Base-by-base conservation (phyloP, 192 early-diverging fungal species). In the Coemansia sp. region DNA sequence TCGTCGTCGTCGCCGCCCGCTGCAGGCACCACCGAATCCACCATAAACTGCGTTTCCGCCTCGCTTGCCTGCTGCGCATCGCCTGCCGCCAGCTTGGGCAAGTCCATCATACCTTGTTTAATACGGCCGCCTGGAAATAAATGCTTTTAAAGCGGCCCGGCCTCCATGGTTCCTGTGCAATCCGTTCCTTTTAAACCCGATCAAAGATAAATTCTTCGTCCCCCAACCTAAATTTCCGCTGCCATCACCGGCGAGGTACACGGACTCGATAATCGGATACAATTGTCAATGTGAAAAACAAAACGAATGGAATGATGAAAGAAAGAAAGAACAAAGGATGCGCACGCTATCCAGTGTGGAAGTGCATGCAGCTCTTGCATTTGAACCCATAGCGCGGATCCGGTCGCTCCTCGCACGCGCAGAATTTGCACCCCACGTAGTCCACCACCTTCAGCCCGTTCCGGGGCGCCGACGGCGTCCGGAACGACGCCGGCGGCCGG, bases 301-400 rank as follows among this genome's bases (percentile, higher is more conserved):
- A n/a, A n/a, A n/a, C n/a, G n/a, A n/a, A n/a, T n/a, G n/a, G n/a
- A n/a, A n/a, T n/a, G n/a, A n/a, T n/a, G n/a, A n/a, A n/a, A n/a
- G n/a, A n/a, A n/a, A n/a, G n/a, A n/a, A n/a, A n/a, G n/a, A n/a
- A n/a, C n/a, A n/a, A n/a, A n/a, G n/a, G n/a, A n/a, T n/a, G n/a
- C n/a, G n/a, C n/a, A n/a, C n/a, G n/a, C n/a, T n/a, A n/a, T 4
- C 22, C 20, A 19, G 50, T 73, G 47, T 92, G 88, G 21, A 73
- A 77, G 63, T 94, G 92, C 64, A 83, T 89, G 74, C 92, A 95
- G 56, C 85, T 89, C 62, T 78, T 90, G 70, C 92, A 95, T 50
- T 79, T 81, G 20, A 77, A 83, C 28, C 77, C 72, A 53, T 85
- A 84, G 67, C 92, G 92, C 10, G 85, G 83, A 72, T 92, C 84